Evolutionary conservation across 306 rosid genomes (phyloP), one percentile per base, ranked within the genome.

Genomic region (Castanospermum australe): DNA sequence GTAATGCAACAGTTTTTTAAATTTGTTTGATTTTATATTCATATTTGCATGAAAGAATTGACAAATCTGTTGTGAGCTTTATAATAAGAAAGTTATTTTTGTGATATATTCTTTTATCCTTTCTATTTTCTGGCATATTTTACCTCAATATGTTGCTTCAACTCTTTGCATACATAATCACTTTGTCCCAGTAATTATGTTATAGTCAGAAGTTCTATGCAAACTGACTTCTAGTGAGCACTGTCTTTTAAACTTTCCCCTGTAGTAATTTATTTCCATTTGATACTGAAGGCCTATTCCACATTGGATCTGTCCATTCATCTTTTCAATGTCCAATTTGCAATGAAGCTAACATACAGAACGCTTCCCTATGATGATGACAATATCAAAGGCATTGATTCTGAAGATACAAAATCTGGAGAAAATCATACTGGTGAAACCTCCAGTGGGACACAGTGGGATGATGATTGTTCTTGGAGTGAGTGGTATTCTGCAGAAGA

Each of bases 401-500:
- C 85, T 79, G 90, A 82, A 73, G 17, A 68, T 77, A 12, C 81
- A 78, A 83, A 87, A 45, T 75, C 83, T 79, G 90, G 75, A 18
- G 79, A 55, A 45, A 83, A 82, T 77, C 84, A 82, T 79, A 67
- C 71, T 28, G 56, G 66, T 75, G 89, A 86, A 35, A 35, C 73
- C 64, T 83, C 75, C 55, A 84, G 65, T 36, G 88, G 30, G 86
- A 87, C 87, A 60, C 92, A 86, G 47, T 93, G 97, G 96, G 97
- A 93, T 79, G 88, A 85, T 69, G 89, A 86, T 80, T 90, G 94
- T 83, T 83, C 91, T 62, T 92, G 97, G 97, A 89, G 92, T 78
- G 90, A 90, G 84, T 92, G 97, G 96, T 92, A 87, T 88, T 89
- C 89, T 79, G 87, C 94, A 2, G 96, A 93, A 81, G 97, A 93